Conservation (phyloP, 306 rosid genomes). For the Gillenia trifoliata region DNA sequence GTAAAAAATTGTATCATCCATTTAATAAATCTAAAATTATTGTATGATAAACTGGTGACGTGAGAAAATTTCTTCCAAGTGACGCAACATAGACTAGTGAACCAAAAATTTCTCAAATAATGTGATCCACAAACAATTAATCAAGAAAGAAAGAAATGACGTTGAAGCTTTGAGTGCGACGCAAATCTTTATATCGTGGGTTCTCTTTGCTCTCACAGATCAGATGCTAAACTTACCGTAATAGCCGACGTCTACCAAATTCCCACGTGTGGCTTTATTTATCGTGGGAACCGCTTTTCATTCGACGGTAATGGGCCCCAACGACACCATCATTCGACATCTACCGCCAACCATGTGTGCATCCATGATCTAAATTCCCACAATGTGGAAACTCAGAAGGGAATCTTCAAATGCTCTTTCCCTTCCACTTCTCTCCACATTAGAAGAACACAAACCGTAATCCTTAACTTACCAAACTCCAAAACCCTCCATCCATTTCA, state of each 20-base stretch:
- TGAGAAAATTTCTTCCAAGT: no score
- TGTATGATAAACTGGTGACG: no score
- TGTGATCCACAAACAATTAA: no score
- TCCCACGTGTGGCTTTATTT: background rate
- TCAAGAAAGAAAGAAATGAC: rapidly evolving
- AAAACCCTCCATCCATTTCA: background rate
- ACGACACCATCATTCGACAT: background rate
- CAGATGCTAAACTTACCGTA: background rate
- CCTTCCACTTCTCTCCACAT: background rate
- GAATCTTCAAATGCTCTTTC: no score
- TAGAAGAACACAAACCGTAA: background rate
- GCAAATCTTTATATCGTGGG: background rate
- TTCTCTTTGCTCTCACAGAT: background rate
- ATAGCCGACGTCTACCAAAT: background rate
- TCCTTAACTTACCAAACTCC: background rate
- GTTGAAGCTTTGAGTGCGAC: no score
- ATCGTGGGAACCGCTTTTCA: background rate
- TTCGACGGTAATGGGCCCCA: background rate
- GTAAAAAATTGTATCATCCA: no score
- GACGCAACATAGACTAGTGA: no score
- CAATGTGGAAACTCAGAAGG: background rate
- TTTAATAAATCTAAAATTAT: no score
- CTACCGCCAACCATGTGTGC: background rate
- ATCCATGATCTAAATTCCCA: background rate
- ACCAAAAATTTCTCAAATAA: no score